Evolutionary conservation across 768 basidiomycete genomes (phyloP).

Genomic region (Rhodotorula paludigena): DNA sequence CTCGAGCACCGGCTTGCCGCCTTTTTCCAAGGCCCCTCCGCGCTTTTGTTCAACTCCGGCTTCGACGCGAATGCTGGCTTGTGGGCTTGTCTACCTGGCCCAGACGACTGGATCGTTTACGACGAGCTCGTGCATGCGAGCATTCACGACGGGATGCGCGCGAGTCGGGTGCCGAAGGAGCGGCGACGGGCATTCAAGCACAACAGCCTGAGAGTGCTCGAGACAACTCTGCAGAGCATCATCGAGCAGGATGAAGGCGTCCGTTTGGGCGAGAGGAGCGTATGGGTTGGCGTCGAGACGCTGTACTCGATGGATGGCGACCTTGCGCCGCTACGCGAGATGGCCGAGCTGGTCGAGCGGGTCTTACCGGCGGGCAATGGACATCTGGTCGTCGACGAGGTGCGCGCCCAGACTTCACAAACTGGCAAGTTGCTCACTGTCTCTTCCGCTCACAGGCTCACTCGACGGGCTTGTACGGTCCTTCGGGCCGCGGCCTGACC

Average conservation of each 20-base stretch:
- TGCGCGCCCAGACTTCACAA: background rate
- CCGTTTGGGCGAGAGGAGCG: constrained; percentile 45
- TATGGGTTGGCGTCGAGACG: constrained; percentile 81
- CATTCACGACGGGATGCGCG: constrained; percentile 83
- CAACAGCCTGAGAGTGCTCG: constrained; percentile 57
- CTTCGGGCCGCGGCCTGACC: constrained; percentile 68
- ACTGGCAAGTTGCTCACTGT: no score
- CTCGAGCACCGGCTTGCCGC: constrained; percentile 55
- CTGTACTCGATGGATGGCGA: constrained; percentile 97
- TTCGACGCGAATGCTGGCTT: constrained; percentile 88
- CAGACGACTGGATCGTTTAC: constrained; percentile 68
- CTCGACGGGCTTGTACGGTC: constrained; percentile 82
- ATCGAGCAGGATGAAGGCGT: constrained; percentile 45
- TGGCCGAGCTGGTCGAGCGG: constrained; percentile 60
- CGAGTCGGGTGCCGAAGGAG: constrained; percentile 49
- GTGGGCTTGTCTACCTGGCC: constrained; percentile 72
- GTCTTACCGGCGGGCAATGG: constrained; percentile 60
- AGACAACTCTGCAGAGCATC: constrained; percentile 48
- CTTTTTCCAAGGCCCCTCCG: constrained; percentile 46
- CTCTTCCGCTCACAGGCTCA: constrained; percentile 56
- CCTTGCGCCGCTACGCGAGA: constrained; percentile 65
- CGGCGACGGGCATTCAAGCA: constrained; percentile 62
- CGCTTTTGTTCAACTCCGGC: constrained; percentile 84
- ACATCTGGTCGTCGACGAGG: constrained; percentile 72
- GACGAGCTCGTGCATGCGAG: constrained; percentile 88